Conservation (phyloP, 768 basidiomycete genomes). For the Lactifluus volemus region DNA sequence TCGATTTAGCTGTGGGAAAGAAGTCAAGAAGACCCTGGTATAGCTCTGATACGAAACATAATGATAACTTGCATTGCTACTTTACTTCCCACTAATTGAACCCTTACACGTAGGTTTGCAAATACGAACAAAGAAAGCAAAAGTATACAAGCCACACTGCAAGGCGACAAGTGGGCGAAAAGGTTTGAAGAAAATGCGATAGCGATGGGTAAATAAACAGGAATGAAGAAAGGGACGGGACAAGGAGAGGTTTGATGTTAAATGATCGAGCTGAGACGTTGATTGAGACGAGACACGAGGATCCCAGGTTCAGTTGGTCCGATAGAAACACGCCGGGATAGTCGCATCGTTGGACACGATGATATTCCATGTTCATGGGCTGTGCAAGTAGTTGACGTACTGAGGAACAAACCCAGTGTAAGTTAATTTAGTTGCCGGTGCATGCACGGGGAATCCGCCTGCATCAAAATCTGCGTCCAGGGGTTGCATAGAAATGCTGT, state of each 20-base stretch:
- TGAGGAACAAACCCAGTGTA: conserved; percentile 1
- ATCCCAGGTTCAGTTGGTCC: background rate
- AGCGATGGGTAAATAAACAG: conserved; percentile 2
- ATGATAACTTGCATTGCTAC: conserved; percentile 17
- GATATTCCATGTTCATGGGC: background rate
- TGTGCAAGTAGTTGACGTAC: conserved; percentile 8
- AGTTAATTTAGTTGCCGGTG: conserved; percentile 7
- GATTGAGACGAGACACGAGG: conserved; percentile 4
- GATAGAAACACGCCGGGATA: conserved; percentile 1
- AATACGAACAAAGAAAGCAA: conserved; percentile 13
- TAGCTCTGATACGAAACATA: conserved; percentile 12
- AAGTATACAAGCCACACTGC: conserved; percentile 6
- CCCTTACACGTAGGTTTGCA: conserved; percentile 11
- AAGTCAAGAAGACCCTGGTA: background rate
- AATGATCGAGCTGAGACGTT: conserved; percentile 7
- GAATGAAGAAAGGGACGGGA: conserved; percentile 1
- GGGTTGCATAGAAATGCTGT: conserved; percentile 9
- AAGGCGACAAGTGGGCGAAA: background rate
- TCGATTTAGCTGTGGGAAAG: conserved; percentile 3
- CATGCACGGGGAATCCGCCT: conserved; percentile 4
- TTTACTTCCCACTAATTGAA: conserved; percentile 10
- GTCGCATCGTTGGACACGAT: background rate
- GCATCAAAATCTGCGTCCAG: conserved; percentile 7
- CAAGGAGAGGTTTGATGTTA: conserved; percentile 3
- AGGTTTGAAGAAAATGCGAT: background rate